Evolutionary conservation across 2,329 filamentous ascomycete species (phyloP), one percentile per base, ranked within the genome.

Genomic region (Neonectria sp.): DNA sequence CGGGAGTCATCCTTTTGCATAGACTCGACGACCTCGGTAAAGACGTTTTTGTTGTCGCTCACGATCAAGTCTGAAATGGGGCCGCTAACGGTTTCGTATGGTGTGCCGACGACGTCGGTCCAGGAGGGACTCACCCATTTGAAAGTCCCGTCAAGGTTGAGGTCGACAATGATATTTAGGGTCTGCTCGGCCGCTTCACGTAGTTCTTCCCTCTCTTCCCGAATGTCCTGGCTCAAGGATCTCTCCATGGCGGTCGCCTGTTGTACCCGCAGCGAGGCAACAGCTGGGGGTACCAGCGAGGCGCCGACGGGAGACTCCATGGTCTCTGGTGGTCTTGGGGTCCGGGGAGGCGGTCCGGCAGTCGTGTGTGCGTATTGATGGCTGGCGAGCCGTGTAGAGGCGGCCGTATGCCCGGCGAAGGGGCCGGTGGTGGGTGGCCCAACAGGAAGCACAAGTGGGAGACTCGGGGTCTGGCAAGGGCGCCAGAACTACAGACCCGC

Each of bases 101-200:
- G 84, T 4, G 93, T 95, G 65, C 96, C 96, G 68, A 98, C 92
- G 56, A 99, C 92, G 76, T 98, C 95, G 68, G 90, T 89, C 96
- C 96, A 99, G 17, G 95, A 98, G 13, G 95, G 94, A 79, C 95
- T 98, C 75, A 97, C 95, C 94, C 96, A 99, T 82, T 95, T 93
- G 76, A 99, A 92, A 68, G 90, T 92, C 71, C 94, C 94, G 78
- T 98, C 93, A 63, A 98, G 88, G 77, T 95, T 94, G 71, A 99
- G 87, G 83, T 99, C 95, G 78, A 99, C 88, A 79, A 99, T 97
- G 71, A 97, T 93, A 81, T 98, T 99, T 79, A 97, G 87, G 25
- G 95, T 98, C 84, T 98, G 94, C 82, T 98, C 95, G 57, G 95
- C 96, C 46, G 95, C 96, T 84, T 97, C 94, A 78, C 95, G 95